phyloP scores from a whole-genome alignment of 2,329 filamentous ascomycete species.

The Penicillium sp. region DNA sequence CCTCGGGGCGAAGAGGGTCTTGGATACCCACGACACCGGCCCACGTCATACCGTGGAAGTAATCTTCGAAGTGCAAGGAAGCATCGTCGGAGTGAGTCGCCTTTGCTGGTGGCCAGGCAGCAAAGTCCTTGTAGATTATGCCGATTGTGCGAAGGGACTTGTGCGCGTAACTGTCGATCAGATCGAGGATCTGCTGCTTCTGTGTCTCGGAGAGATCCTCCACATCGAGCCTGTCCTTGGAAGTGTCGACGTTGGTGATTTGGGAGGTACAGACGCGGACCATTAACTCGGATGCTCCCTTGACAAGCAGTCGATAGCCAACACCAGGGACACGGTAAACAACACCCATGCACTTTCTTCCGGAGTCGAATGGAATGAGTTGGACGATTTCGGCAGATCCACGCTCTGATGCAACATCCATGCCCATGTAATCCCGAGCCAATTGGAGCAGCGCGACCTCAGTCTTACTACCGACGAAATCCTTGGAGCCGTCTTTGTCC shows the following conservation, averaged over 20 bases:
- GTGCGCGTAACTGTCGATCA: conserved; percentile 43
- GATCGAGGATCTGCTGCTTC: conserved; percentile 29
- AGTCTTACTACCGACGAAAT: conserved; percentile 73
- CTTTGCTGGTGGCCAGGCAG: conserved; percentile 61
- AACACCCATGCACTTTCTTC: conserved; percentile 62
- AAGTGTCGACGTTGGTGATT: conserved; percentile 31
- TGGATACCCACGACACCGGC: conserved; percentile 70
- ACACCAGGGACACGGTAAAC: conserved; percentile 41
- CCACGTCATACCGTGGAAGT: conserved; percentile 71
- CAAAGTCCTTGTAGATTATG: conserved; percentile 69
- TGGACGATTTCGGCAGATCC: conserved; percentile 59
- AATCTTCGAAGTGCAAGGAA: conserved; percentile 60
- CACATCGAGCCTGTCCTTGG: conserved; percentile 22
- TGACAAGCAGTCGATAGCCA: conserved; percentile 47
- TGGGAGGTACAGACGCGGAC: conserved; percentile 36
- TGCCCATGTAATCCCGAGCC: conserved; percentile 62
- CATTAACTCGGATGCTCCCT: conserved; percentile 49
- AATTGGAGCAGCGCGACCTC: conserved; percentile 71
- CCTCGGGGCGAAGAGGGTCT: conserved; percentile 66
- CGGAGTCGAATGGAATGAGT: conserved; percentile 71
- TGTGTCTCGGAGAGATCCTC: conserved; percentile 28
- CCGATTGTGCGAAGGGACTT: conserved; percentile 71
- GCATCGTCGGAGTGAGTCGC: conserved; percentile 56
- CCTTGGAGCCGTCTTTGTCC: conserved; percentile 61
- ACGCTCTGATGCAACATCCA: conserved; percentile 64